Percentiles rank a stretch among this genome's conserved stretches.
Evolutionary conservation across 2,329 filamentous ascomycete genomes (phyloP).

Genomic region (Verticillium klebahnii): DNA sequence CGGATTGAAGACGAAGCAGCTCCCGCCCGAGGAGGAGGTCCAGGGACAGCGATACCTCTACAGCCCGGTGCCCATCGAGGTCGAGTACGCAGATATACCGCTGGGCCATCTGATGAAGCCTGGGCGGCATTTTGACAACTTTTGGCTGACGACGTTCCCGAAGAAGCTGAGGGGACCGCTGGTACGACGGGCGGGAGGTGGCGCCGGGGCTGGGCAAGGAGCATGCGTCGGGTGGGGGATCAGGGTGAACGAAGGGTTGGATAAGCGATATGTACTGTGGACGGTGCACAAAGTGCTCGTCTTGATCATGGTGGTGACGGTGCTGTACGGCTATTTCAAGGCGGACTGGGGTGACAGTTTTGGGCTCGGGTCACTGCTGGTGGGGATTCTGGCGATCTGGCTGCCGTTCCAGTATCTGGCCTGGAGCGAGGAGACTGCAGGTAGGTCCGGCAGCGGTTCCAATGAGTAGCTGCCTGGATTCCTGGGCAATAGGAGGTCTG

Average conservation of each 20-base stretch:
- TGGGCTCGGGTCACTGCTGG: background rate
- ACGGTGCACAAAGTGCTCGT: background rate
- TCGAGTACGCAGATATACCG: background rate
- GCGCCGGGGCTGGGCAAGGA: background rate
- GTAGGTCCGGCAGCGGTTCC: background rate
- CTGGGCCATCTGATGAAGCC: background rate
- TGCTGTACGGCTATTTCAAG: background rate
- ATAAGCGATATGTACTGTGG: background rate
- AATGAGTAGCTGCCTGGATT: background rate
- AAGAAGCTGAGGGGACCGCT: background rate
- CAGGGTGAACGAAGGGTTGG: background rate
- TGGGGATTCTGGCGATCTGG: background rate
- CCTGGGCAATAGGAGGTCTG: background rate
- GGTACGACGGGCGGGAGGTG: background rate
- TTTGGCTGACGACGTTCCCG: background rate
- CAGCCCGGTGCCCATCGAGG: background rate
- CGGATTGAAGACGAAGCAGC: background rate
- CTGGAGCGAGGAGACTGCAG: background rate
- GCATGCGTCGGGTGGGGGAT: background rate
- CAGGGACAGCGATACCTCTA: background rate
- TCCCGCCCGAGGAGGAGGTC: background rate
- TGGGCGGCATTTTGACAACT: background rate
- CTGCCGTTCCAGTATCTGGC: background rate
- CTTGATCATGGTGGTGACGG: background rate
- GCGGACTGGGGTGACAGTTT: background rate